These are phyloP conservation scores for Priceomyces carsonii DNA, from an alignment of 805 yeast species.

Conservation along the genomic window DNA sequence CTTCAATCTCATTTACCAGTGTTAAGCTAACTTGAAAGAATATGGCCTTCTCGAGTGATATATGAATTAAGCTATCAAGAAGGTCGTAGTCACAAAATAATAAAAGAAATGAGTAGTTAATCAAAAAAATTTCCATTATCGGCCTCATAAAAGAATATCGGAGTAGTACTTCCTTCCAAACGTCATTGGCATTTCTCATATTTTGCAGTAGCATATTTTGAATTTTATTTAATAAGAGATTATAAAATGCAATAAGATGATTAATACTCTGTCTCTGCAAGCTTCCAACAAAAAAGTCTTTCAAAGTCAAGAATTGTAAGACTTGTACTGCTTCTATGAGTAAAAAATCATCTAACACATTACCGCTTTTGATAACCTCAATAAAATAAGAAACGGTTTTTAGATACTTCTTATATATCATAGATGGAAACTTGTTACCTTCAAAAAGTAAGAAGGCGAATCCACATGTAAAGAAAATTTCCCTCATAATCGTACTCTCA, in stretches of 20 bases:
- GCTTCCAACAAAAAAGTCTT: conserved; percentile 30
- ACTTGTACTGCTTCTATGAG: conserved; percentile 37
- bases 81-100: conserved; percentile 33
- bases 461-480: conserved; percentile 1
- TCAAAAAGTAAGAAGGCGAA: conserved; percentile 1
- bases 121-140: conserved; percentile 45
- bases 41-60: conserved; percentile 31
- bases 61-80: conserved; percentile 27
- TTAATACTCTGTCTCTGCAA: conserved; percentile 25
- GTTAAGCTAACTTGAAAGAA: conserved; percentile 21
- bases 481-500: not conserved
- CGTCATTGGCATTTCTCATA: not conserved
- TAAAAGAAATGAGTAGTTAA: conserved; percentile 39
- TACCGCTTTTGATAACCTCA: conserved; percentile 16
- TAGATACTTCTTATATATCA: conserved; percentile 13
- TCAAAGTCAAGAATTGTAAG: conserved; percentile 26
- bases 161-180: not conserved
- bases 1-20: not conserved
- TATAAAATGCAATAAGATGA: conserved; percentile 34
- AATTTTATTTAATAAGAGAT: conserved; percentile 28
- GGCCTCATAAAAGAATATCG: conserved; percentile 28
- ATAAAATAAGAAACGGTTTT: conserved; percentile 20
- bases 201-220: conserved; percentile 6
- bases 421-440: not conserved
- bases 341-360: conserved; percentile 32